phyloP scores from a whole-genome alignment of 2,329 filamentous ascomycete species.

The Colletotrichum tropicale region DNA sequence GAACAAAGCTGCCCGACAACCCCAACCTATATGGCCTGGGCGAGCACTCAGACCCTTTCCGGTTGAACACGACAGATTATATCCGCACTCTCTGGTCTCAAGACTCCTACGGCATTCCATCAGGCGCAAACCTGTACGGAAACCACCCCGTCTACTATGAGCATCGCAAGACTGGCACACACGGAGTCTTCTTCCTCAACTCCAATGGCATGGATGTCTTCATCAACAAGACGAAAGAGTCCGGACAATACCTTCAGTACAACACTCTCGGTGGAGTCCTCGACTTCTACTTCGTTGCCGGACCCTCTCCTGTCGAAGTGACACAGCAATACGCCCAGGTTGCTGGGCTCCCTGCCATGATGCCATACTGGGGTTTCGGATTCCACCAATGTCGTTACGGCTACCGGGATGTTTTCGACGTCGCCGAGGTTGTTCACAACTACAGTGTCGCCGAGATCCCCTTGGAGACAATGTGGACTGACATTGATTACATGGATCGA shows the following conservation, averaged over 20 bases:
- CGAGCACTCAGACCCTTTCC: conserved; percentile 75
- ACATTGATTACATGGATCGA: conserved; percentile 42
- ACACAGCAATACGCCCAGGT: conserved; percentile 64
- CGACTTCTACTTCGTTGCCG: conserved; percentile 72
- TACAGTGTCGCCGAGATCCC: conserved; percentile 70
- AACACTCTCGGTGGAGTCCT: conserved; percentile 79
- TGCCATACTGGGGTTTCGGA: conserved; percentile 69
- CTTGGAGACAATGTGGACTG: conserved; percentile 72
- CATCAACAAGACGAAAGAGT: conserved; percentile 64
- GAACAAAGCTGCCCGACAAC: conserved; percentile 70
- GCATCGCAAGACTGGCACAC: conserved; percentile 61
- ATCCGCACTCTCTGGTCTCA: conserved; percentile 73
- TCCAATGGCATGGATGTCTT: conserved; percentile 80
- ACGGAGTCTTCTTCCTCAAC: conserved; percentile 74
- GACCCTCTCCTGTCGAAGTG: conserved; percentile 62
- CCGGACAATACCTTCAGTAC: conserved; percentile 77
- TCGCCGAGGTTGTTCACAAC: conserved; percentile 71
- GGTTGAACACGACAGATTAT: conserved; percentile 71
- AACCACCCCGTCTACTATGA: conserved; percentile 80
- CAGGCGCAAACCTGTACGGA: conserved; percentile 72
- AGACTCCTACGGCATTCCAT: conserved; percentile 67
- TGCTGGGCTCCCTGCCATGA: conserved; percentile 62
- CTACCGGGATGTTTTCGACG: conserved; percentile 66
- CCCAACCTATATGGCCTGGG: conserved; percentile 81
- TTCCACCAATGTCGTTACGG: conserved; percentile 68